These are phyloP conservation scores for Capronia coronata DNA, from an alignment of 2,329 filamentous ascomycete species.

Conservation along the genomic window DNA sequence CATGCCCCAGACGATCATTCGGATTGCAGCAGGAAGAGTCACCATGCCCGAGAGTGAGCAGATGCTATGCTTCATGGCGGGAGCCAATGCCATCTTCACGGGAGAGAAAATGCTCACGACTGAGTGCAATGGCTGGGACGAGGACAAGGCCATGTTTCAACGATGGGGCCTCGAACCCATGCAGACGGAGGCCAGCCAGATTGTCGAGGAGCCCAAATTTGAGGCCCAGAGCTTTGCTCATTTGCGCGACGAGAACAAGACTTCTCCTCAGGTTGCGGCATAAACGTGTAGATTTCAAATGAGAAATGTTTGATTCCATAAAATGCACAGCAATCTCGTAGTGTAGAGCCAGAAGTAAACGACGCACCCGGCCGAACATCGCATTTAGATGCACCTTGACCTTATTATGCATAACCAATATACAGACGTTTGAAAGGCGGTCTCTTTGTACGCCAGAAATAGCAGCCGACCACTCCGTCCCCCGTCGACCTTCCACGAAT, in stretches of 20 bases:
- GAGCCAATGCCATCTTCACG: conserved; percentile 90
- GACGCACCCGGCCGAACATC: too few species aligned
- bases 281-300: not conserved
- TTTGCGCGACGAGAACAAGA: conserved; percentile 10
- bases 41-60: conserved; percentile 85
- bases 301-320: not conserved
- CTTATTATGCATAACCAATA: not conserved
- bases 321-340: not conserved
- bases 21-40: conserved; percentile 76
- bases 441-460: not conserved
- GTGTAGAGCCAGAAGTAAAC: not conserved
- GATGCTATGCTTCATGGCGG: conserved; percentile 80
- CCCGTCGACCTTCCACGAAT: too few species aligned
- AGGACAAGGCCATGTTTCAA: conserved; percentile 76
- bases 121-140: conserved; percentile 83
- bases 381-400: not conserved
- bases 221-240: conserved; percentile 25
- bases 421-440: not conserved
- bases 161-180: conserved; percentile 78
- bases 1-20: conserved; percentile 79
- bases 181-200: conserved; percentile 39
- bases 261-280: not conserved
- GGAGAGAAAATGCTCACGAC: conserved; percentile 95
- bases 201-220: conserved; percentile 27
- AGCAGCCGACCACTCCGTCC: too few species aligned